Conservation (phyloP, 306 rosid genomes). For the Geum urbanum region DNA sequence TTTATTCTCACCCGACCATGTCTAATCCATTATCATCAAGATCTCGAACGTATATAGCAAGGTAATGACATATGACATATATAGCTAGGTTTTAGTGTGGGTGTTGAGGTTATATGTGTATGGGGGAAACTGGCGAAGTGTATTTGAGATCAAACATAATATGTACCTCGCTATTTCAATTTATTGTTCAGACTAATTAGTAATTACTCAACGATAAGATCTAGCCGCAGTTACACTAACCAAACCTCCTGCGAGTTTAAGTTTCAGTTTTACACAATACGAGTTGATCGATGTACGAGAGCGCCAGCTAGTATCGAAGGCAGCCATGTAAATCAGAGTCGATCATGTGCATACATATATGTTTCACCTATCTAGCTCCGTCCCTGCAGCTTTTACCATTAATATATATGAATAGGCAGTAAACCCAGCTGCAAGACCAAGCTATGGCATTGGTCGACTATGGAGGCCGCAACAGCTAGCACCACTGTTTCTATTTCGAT, state of each 20-base stretch:
- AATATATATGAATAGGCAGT: not conserved
- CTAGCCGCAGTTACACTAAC: too few relatives aligned
- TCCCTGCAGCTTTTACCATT: not conserved
- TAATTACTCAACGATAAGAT: too few relatives aligned
- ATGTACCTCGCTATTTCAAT: too few relatives aligned
- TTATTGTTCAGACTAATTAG: too few relatives aligned
- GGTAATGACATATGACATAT: too few relatives aligned
- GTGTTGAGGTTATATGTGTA: too few relatives aligned
- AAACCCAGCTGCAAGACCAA: not conserved
- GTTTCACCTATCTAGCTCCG: not conserved
- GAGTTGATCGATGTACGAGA: not conserved
- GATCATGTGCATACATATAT: not conserved
- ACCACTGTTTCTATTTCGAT: too few relatives aligned
- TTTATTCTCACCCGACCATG: not conserved
- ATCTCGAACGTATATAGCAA: too few relatives aligned
- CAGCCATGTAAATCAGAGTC: not conserved
- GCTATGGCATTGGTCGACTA: not conserved
- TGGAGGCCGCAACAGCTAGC: conserved; percentile 1
- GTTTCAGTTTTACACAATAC: not conserved
- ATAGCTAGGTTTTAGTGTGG: too few relatives aligned
- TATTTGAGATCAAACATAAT: too few relatives aligned
- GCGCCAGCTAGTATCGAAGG: not conserved
- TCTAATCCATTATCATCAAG: not conserved
- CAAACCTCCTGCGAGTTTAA: too few relatives aligned
- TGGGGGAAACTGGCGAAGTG: too few relatives aligned